Conservation (phyloP, 176 grass and related monocot genomes). For the Phragmites australis region DNA sequence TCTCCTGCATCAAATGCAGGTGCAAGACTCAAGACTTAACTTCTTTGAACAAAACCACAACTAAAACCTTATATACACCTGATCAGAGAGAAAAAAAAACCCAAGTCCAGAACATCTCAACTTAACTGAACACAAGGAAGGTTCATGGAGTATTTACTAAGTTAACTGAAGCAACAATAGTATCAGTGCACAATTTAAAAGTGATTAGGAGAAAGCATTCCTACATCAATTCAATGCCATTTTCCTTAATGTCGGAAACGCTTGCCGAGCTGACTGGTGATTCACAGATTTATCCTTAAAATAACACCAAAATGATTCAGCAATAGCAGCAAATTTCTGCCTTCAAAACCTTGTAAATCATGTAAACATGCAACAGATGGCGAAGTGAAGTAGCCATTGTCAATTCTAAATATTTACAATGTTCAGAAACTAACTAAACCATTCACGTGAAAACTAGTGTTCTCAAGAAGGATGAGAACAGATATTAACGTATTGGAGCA, state of each 20-base stretch:
- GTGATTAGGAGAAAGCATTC: neutral
- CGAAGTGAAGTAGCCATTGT: slow-evolving; percentile 14
- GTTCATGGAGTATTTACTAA: neutral
- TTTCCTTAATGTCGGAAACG: neutral
- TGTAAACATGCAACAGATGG: neutral
- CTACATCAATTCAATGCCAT: neutral
- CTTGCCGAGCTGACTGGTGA: neutral
- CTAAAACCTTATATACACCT: neutral
- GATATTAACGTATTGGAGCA: neutral
- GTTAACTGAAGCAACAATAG: neutral
- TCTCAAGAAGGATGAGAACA: neutral
- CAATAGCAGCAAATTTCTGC: neutral
- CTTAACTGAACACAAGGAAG: neutral
- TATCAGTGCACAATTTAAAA: neutral
- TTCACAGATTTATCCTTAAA: slow-evolving; percentile 10
- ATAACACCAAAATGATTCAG: neutral
- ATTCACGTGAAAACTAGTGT: slow-evolving; percentile 36
- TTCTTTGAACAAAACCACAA: neutral
- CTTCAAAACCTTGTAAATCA: neutral
- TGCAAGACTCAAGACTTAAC: neutral
- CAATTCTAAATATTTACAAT: slow-evolving; percentile 44
- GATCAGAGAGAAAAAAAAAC: neutral
- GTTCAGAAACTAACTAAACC: slow-evolving; percentile 5
- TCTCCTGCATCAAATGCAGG: neutral
- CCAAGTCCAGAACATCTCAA: neutral